Base-by-base conservation (phyloP, 768 basidiomycete species). In the Termitomyces titanicus region DNA sequence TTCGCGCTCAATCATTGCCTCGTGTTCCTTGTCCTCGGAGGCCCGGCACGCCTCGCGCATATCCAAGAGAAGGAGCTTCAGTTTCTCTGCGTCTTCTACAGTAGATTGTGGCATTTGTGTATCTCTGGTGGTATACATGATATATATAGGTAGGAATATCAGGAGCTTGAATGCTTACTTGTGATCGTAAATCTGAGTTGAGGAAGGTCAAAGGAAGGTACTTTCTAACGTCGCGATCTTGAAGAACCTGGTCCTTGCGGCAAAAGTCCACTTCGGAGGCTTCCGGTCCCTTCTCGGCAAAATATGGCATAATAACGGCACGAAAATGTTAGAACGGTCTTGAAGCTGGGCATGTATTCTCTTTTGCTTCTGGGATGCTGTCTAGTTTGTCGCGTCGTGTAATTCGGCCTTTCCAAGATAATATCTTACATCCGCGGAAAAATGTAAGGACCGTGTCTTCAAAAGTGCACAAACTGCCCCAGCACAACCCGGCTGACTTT, bases 401-500 rank as follows among this genome's bases (percentile, higher is more conserved):
- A n/a, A 20, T 47, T n/a, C 22, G 46, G 17, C 39, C 54, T 13
- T 31, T 48, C 8, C 51, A 27, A 29, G 31, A 13, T 17, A 18
- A 45, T 20, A 24, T 52, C 1, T 13, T 55, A 33, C 59, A 43
- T 34, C 46, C 54, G 13, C 50, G 27, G 17, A 6, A 47, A 9
- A 8, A 17, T 13, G 33, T 44, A 33, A 60, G 58, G 55, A 42
- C 49, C 5, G 42, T 55, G 8, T 59, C 60, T 17, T 54, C 58
- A n/a, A 63, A 63, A 47, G 58, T 65, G 15, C 60, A 63, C 13
- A 54, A 34, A 7, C 24, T 58, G 15, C 62, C 63, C 17, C 44
- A 17, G 10, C 62, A 66, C 18, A 67, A 64, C 9, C 52, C 46
- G 11, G 62, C 66, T 18, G 84, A 85, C 64, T 80, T 82, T 61